Conservation (phyloP, 352 stramenopile genomes). For the Phytopythium mirpurense region DNA sequence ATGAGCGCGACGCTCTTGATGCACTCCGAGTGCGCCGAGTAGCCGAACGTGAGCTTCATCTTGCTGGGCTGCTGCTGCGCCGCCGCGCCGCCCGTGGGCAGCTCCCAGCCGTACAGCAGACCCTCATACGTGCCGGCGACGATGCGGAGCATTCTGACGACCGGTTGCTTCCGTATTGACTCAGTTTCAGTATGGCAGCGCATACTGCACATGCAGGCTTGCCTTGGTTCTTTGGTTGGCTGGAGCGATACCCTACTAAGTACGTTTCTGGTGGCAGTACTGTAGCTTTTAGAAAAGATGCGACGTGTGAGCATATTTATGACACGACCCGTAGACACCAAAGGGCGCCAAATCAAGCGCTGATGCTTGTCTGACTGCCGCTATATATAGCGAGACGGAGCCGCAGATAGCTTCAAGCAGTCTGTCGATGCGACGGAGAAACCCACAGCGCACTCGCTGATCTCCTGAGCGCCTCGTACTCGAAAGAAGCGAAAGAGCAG, state of each 20-base stretch:
- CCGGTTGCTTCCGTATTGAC: slow-evolving; percentile 3
- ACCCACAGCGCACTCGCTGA: slow-evolving; percentile 1
- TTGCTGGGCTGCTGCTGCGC: slow-evolving; percentile 26
- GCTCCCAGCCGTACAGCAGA: slow-evolving; percentile 82
- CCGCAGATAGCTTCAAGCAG: neutral
- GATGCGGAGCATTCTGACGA: slow-evolving; percentile 57
- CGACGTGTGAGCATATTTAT: slow-evolving; percentile 28
- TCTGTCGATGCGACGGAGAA: neutral
- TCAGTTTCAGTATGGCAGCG: too few relatives aligned
- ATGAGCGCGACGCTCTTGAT: slow-evolving; percentile 85
- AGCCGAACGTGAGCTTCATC: slow-evolving; percentile 86
- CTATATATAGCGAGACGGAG: neutral
- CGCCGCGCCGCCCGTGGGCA: slow-evolving; percentile 16
- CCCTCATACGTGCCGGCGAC: slow-evolving; percentile 84
- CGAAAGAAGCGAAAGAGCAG: neutral
- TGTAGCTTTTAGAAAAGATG: slow-evolving; percentile 18
- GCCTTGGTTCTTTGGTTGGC: slow-evolving; percentile 18
- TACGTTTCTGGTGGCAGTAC: slow-evolving; percentile 29
- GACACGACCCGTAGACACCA: neutral
- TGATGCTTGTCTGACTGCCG: neutral
- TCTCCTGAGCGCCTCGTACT: neutral
- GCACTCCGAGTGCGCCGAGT: slow-evolving; percentile 76
- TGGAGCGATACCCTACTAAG: slow-evolving; percentile 14
- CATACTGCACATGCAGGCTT: too few relatives aligned
- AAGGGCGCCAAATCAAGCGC: too few relatives aligned